These are phyloP conservation scores for Trichoderma harzianum DNA, from an alignment of 2,329 filamentous ascomycete species.

Conservation along the genomic window DNA sequence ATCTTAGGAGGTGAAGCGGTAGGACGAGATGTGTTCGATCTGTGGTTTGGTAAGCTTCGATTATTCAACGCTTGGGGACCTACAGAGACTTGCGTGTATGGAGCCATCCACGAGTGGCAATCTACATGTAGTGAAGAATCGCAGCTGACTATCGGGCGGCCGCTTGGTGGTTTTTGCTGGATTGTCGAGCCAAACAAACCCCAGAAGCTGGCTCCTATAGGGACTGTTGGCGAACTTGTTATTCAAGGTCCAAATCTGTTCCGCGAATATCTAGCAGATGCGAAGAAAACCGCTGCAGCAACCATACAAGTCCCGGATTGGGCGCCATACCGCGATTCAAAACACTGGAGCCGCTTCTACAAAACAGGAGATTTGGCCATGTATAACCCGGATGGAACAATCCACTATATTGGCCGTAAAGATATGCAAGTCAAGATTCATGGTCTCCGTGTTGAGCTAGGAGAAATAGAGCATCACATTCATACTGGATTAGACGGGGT, in stretches of 20 bases:
- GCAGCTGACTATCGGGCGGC: background rate
- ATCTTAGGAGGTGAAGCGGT: conserved; percentile 2
- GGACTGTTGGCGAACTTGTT: conserved; percentile 11
- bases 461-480: conserved; percentile 12
- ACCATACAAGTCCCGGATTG: conserved; percentile 1
- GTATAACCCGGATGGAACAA: background rate
- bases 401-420: background rate
- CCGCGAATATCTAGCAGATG: conserved; percentile 9
- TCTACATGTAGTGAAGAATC: background rate
- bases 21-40: background rate
- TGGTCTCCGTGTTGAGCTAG: conserved; percentile 1
- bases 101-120: conserved; percentile 5
- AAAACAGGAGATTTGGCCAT: conserved; percentile 8
- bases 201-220: conserved; percentile 1
- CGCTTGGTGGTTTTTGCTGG: conserved; percentile 14
- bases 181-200: conserved; percentile 13
- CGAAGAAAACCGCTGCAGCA: background rate
- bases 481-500: background rate
- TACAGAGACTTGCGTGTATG: conserved; percentile 11
- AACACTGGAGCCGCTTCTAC: conserved; percentile 4
- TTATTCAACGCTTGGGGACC: conserved; percentile 6
- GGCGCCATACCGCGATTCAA: background rate
- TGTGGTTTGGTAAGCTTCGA: conserved; percentile 5
- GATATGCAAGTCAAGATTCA: conserved; percentile 4
- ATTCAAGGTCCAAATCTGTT: conserved; percentile 10